These are phyloP conservation scores for Boletus edulis DNA, from an alignment of 768 basidiomycete genomes.

Conservation along the genomic window DNA sequence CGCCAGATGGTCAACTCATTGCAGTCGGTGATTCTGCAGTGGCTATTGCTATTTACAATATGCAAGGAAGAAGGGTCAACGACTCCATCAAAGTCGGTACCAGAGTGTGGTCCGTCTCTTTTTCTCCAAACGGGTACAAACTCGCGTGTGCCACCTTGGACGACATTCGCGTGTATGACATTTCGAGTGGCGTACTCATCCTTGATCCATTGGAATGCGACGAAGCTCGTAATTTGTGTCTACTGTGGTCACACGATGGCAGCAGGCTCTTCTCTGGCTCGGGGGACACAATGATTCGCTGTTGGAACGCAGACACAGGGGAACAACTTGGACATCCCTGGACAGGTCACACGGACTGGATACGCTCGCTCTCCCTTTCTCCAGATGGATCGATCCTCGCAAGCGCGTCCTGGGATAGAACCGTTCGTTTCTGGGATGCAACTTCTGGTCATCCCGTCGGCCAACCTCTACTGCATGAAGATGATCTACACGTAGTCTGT, in stretches of 20 bases:
- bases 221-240: not conserved
- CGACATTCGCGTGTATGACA: not conserved
- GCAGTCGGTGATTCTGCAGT: not conserved
- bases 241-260: conserved; percentile 6
- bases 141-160: not conserved
- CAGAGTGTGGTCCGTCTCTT: not conserved
- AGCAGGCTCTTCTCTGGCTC: conserved; percentile 1
- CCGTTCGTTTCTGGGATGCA: conserved; percentile 9
- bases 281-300: conserved; percentile 1
- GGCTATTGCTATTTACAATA: not conserved
- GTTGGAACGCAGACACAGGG: conserved; percentile 4
- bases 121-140: not conserved
- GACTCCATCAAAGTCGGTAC: not conserved
- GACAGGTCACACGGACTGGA: not conserved
- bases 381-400: conserved; percentile 5
- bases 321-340: not conserved
- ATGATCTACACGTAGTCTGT: accelerated
- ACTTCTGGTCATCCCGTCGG: not conserved
- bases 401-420: conserved; percentile 1
- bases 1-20: not conserved
- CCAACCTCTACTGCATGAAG: not conserved
- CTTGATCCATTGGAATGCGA: not conserved
- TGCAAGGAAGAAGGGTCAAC: not conserved
- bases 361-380: not conserved
- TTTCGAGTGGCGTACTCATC: not conserved